Percentiles rank a stretch among this genome's conserved stretches.
Conservation (phyloP, 495 filamentous ascomycete species). For the Daldinia decipiens region DNA sequence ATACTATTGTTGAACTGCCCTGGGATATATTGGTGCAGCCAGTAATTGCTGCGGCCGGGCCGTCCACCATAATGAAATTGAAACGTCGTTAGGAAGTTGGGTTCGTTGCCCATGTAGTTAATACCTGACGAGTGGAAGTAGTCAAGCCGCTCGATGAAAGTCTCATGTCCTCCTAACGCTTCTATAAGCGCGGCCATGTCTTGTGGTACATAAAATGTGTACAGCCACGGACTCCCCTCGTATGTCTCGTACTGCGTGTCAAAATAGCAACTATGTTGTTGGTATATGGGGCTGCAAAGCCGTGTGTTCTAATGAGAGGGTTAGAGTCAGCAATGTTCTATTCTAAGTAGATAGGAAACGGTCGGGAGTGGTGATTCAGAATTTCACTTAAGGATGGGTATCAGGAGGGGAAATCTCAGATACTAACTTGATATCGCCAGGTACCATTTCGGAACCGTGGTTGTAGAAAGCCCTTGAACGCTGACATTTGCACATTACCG, state of each 20-base stretch:
- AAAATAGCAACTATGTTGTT: conserved; percentile 60
- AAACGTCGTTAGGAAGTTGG: conserved; percentile 74
- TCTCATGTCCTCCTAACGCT: conserved; percentile 66
- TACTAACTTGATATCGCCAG: conserved; percentile 63
- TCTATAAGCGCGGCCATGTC: conserved; percentile 71
- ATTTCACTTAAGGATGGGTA: not conserved
- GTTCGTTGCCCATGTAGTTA: conserved; percentile 78
- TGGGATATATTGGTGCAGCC: conserved; percentile 73
- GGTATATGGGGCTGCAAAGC: conserved; percentile 64
- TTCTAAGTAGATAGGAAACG: not conserved
- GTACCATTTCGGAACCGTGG: conserved; percentile 70
- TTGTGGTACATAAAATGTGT: conserved; percentile 76
- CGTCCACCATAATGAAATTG: conserved; percentile 79
- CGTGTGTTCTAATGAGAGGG: conserved; percentile 63
- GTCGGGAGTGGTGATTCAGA: not conserved
- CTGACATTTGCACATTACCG: conserved; percentile 43
- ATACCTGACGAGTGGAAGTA: conserved; percentile 72
- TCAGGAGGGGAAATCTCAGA: not conserved
- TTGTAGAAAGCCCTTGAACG: conserved; percentile 76
- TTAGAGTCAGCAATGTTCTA: not conserved
- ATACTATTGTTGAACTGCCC: conserved; percentile 69
- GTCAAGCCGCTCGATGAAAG: conserved; percentile 68
- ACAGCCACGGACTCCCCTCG: conserved; percentile 77
- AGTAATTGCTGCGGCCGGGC: conserved; percentile 69
- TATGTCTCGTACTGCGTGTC: conserved; percentile 74